These are phyloP conservation scores for Dendrostoma leiphaemia DNA, from an alignment of 2,329 filamentous ascomycete species.

Conservation along the genomic window DNA sequence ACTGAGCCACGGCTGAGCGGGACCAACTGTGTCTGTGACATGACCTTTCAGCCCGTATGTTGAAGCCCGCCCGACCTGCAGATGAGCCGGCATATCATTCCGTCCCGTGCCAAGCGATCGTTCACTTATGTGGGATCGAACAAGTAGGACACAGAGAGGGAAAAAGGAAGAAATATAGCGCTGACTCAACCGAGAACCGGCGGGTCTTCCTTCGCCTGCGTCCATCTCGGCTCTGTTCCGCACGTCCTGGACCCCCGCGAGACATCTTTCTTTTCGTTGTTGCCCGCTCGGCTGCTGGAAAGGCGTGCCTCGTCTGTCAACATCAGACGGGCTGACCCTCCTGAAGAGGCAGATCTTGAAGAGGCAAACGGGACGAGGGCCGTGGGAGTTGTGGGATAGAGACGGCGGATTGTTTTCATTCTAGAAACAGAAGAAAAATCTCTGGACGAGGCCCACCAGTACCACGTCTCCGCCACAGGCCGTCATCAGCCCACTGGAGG, in stretches of 20 bases:
- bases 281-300: no score
- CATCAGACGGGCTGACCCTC: no score
- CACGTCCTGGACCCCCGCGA: no score
- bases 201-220: background rate
- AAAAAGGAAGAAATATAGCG: background rate
- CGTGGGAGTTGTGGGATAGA: no score
- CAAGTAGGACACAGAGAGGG: background rate
- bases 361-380: no score
- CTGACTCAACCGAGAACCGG: background rate
- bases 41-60: constrained; percentile 5
- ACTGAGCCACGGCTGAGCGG: background rate
- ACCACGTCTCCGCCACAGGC: no score
- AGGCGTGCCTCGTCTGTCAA: background rate
- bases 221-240: background rate
- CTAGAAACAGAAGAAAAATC: background rate
- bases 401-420: background rate
- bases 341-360: no score
- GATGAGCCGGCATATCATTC: background rate
- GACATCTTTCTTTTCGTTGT: no score
- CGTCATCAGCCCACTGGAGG: background rate
- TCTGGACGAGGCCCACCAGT: background rate
- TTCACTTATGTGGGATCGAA: background rate
- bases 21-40: background rate
- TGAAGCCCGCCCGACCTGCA: constrained; percentile 7
- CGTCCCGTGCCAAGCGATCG: background rate